Conservation (phyloP, 2,329 filamentous ascomycete species). For the Neurospora crassa region DNA sequence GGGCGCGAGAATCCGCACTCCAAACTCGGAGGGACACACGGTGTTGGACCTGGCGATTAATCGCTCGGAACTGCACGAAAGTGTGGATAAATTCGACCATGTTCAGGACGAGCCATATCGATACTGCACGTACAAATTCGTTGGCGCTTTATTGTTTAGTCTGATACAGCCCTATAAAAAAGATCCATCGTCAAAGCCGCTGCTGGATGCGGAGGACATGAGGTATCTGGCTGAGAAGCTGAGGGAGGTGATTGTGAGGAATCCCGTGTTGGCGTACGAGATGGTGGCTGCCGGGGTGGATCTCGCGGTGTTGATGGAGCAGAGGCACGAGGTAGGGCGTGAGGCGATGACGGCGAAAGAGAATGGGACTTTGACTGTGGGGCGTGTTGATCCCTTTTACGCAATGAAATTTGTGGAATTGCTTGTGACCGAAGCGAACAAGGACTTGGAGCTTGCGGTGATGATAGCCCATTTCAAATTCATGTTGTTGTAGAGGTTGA, state of each 20-base stretch:
- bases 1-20: neutral
- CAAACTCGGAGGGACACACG: neutral
- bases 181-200: neutral
- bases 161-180: neutral
- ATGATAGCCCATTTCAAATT: neutral
- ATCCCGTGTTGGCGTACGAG: neutral
- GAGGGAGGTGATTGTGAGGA: neutral
- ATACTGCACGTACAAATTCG: neutral
- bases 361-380: accelerated
- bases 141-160: neutral
- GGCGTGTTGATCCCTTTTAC: neutral
- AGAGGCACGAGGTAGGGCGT: neutral
- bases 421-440: neutral
- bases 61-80: neutral
- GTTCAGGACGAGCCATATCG: neutral
- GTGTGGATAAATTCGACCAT: neutral
- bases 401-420: neutral
- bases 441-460: neutral
- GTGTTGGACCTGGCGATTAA: neutral
- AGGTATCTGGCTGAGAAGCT: neutral
- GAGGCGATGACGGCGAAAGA: neutral
- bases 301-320: neutral
- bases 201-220: neutral
- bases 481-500: neutral
- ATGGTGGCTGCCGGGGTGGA: neutral